Percentiles rank a stretch among this genome's conserved stretches.
phyloP scores from a whole-genome alignment of 208 protist species.

The Willaertia magna region DNA sequence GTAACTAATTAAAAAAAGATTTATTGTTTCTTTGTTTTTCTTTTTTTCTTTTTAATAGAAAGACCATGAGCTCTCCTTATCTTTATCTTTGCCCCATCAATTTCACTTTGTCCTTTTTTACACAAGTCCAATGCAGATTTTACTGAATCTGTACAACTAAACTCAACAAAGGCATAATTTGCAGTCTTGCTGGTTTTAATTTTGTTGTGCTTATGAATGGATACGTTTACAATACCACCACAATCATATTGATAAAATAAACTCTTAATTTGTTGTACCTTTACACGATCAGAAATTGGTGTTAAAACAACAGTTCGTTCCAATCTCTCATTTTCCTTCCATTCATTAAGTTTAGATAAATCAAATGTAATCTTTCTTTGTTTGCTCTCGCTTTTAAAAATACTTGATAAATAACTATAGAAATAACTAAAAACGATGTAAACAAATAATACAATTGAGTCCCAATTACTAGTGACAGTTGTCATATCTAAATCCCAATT shows the following conservation, averaged over 20 bases:
- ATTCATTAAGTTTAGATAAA: background rate
- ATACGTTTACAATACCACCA: background rate
- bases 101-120: background rate
- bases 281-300: background rate
- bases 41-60: too few relatives aligned
- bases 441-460: too few relatives aligned
- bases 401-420: too few relatives aligned
- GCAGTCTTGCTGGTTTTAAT: background rate
- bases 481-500: too few relatives aligned
- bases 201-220: background rate
- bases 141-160: background rate
- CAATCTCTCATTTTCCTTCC: background rate
- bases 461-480: too few relatives aligned
- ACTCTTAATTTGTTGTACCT: background rate
- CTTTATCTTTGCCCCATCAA: background rate
- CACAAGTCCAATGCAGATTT: background rate
- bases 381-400: too few relatives aligned
- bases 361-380: background rate
- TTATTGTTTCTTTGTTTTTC: too few relatives aligned
- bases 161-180: conserved; percentile 9
- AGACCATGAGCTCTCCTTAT: background rate
- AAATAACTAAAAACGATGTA: too few relatives aligned
- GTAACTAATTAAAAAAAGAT: too few relatives aligned
- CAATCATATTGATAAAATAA: background rate
- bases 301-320: background rate